phyloP scores from a whole-genome alignment of 1,139 yeast species.

The Eremothecium cymbalariae region DNA sequence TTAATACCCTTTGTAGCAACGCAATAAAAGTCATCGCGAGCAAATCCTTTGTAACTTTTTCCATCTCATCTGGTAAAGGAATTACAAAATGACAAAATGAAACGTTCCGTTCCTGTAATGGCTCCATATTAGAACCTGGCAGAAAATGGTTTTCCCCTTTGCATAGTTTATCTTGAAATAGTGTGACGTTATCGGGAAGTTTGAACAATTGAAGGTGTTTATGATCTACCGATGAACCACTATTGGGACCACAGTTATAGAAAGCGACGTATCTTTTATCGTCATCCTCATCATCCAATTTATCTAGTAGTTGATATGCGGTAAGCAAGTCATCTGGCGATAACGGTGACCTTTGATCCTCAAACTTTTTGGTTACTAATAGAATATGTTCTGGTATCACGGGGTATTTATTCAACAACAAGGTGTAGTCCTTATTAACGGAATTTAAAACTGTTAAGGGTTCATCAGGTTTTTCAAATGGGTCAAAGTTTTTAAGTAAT shows the following conservation, averaged over 20 bases:
- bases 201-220: conserved; percentile 83
- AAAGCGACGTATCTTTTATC: conserved; percentile 58
- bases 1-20: conserved; percentile 61
- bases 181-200: conserved; percentile 50
- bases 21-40: conserved; percentile 61
- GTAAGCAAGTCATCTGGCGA: conserved; percentile 58
- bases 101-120: conserved; percentile 50
- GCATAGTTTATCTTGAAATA: conserved; percentile 54
- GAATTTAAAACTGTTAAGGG: conserved; percentile 54
- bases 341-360: conserved; percentile 64
- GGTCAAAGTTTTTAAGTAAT: conserved; percentile 41
- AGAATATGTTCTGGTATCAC: conserved; percentile 72
- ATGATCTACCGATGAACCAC: conserved; percentile 93
- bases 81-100: conserved; percentile 81
- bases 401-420: conserved; percentile 81
- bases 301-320: conserved; percentile 45
- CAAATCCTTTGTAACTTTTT: conserved; percentile 39
- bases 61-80: conserved; percentile 46
- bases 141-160: conserved; percentile 42
- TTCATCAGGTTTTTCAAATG: conserved; percentile 76
- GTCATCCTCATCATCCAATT: conserved; percentile 31
- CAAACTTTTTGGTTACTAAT: conserved; percentile 64
- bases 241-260: conserved; percentile 76
- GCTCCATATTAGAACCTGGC: conserved; percentile 48
- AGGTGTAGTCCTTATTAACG: conserved; percentile 44